phyloP scores from a whole-genome alignment of 2,329 filamentous ascomycete genomes.

The Curvularia lunata region DNA sequence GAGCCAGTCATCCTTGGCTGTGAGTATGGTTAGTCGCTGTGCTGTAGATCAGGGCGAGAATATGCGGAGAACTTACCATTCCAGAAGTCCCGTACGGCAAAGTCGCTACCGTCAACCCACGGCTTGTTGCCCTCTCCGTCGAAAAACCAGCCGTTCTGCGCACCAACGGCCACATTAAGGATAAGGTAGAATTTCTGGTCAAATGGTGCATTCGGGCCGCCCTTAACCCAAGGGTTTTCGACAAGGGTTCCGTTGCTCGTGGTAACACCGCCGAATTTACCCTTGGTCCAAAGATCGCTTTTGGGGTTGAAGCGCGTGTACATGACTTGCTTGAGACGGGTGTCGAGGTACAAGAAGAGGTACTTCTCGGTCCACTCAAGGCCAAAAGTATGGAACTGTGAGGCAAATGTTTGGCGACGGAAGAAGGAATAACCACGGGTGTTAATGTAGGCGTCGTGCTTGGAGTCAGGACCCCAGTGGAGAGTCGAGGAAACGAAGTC shows the following conservation, averaged over 20 bases:
- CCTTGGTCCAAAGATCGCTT: slow-evolving; percentile 68
- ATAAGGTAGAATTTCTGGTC: slow-evolving; percentile 78
- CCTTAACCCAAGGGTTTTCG: slow-evolving; percentile 67
- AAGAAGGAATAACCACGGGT: slow-evolving; percentile 31
- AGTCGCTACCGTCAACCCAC: slow-evolving; percentile 58
- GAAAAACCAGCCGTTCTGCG: slow-evolving; percentile 79
- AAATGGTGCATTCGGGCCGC: slow-evolving; percentile 72
- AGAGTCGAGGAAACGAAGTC: slow-evolving; percentile 77
- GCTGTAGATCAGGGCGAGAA: background rate
- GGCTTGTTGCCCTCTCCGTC: slow-evolving; percentile 75
- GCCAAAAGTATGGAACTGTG: slow-evolving; percentile 75
- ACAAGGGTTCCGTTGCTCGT: slow-evolving; percentile 69
- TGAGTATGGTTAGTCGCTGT: slow-evolving; percentile 68
- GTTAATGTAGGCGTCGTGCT: slow-evolving; percentile 31
- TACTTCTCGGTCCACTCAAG: slow-evolving; percentile 78
- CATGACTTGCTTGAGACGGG: slow-evolving; percentile 75
- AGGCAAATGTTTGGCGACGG: slow-evolving; percentile 74
- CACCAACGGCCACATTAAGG: slow-evolving; percentile 75
- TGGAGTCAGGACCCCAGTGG: slow-evolving; percentile 69
- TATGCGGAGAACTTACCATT: slow-evolving; percentile 22
- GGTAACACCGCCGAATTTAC: slow-evolving; percentile 66
- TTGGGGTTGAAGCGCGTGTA: slow-evolving; percentile 69
- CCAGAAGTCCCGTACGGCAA: slow-evolving; percentile 34
- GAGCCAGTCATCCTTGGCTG: slow-evolving; percentile 63
- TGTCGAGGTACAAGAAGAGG: slow-evolving; percentile 82